Percentiles rank a stretch among this genome's conserved stretches.
Conservation (phyloP, 352 stramenopile genomes). For the Pythium rishiriense region DNA sequence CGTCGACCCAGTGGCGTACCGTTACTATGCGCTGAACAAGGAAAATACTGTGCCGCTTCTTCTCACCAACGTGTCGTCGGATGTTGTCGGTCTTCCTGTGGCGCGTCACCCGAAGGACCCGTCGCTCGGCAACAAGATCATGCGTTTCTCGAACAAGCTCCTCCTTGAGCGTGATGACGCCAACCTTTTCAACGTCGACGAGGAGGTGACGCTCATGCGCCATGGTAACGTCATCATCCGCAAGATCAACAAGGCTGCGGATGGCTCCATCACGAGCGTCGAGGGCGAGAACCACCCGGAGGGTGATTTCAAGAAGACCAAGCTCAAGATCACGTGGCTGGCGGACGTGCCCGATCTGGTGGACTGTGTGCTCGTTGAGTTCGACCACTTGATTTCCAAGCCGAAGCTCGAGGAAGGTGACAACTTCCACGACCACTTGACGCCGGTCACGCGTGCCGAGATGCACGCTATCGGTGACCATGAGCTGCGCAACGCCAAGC, state of each 20-base stretch:
- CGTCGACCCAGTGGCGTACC: slow-evolving; percentile 93
- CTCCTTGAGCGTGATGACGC: slow-evolving; percentile 96
- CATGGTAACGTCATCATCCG: slow-evolving; percentile 93
- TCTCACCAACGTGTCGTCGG: slow-evolving; percentile 77
- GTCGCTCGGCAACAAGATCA: slow-evolving; percentile 80
- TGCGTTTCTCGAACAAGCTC: slow-evolving; percentile 88
- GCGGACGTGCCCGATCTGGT: slow-evolving; percentile 88
- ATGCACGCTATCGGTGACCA: slow-evolving; percentile 94
- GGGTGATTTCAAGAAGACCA: slow-evolving; percentile 94
- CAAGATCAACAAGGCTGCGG: slow-evolving; percentile 62
- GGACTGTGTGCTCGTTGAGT: slow-evolving; percentile 94
- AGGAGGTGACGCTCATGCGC: slow-evolving; percentile 97
- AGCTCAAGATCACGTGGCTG: slow-evolving; percentile 97
- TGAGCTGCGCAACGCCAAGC: slow-evolving; percentile 92
- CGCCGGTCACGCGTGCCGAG: slow-evolving; percentile 93
- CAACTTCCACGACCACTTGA: slow-evolving; percentile 97
- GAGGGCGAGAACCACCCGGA: slow-evolving; percentile 77
- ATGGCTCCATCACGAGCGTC: slow-evolving; percentile 55
- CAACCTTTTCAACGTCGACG: slow-evolving; percentile 91
- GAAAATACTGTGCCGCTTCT: slow-evolving; percentile 85
- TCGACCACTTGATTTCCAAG: slow-evolving; percentile 99
- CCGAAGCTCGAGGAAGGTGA: slow-evolving; percentile 98
- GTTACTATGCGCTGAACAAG: slow-evolving; percentile 97
- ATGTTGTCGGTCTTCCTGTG: slow-evolving; percentile 65
- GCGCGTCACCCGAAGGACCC: slow-evolving; percentile 82